These are phyloP conservation scores for Coniochaeta sp. DNA, from an alignment of 2,329 filamentous ascomycete species.

Conservation along the genomic window DNA sequence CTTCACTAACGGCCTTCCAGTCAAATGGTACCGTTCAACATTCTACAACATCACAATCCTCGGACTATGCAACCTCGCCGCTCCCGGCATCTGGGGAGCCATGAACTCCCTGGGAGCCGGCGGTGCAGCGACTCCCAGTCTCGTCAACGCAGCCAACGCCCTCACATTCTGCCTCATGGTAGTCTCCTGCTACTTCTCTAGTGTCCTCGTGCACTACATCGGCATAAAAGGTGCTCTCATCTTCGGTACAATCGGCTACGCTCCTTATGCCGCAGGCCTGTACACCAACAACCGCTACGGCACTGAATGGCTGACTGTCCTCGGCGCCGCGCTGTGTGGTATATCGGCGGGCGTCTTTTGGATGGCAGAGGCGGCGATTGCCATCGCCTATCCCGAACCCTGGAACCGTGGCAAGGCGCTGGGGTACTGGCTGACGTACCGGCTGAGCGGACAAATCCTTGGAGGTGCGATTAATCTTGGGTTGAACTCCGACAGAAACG, in stretches of 20 bases:
- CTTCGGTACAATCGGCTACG: conserved; percentile 57
- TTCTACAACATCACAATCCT: conserved; percentile 68
- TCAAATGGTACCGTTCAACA: conserved; percentile 58
- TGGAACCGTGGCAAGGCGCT: conserved; percentile 58
- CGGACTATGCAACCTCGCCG: conserved; percentile 63
- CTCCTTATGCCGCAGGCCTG: conserved; percentile 62
- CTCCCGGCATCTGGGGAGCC: conserved; percentile 65
- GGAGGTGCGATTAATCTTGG: conserved; percentile 13
- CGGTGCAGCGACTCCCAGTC: conserved; percentile 55
- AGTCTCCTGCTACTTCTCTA: conserved; percentile 59
- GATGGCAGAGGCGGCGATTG: conserved; percentile 69
- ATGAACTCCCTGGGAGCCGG: conserved; percentile 70
- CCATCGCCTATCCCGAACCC: conserved; percentile 64
- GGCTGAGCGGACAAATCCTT: conserved; percentile 17
- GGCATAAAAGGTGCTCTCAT: conserved; percentile 66
- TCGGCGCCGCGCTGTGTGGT: conserved; percentile 63
- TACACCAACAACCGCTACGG: conserved; percentile 68
- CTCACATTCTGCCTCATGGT: conserved; percentile 66
- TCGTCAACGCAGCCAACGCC: conserved; percentile 66
- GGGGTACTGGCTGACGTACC: conserved; percentile 60
- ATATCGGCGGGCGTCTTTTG: conserved; percentile 68
- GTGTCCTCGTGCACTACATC: conserved; percentile 56
- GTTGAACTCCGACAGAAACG: conserved; percentile 8
- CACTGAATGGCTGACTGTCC: conserved; percentile 59
- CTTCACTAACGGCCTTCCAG: conserved; percentile 1